A percentile compares a stretch with the other conserved stretches of the same genome.
Conservation (phyloP, 169 alveolate species). For the Plasmodium berghei region DNA sequence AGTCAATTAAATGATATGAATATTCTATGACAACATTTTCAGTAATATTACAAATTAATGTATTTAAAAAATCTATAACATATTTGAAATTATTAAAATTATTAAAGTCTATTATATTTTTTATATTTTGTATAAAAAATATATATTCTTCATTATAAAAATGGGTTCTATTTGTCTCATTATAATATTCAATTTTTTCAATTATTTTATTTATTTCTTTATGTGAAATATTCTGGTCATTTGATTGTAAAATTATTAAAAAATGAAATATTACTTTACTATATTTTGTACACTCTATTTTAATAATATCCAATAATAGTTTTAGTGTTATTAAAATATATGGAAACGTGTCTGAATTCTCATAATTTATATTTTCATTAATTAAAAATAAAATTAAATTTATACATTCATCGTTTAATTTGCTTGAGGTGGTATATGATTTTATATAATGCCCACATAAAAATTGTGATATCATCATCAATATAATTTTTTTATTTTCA, state of each 20-base stretch:
- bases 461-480: constrained; percentile 56
- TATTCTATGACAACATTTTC: constrained; percentile 30
- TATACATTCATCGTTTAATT: constrained; percentile 24
- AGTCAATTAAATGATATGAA: constrained; percentile 17
- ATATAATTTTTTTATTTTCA: constrained; percentile 48
- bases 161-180: constrained; percentile 18
- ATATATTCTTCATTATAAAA: constrained; percentile 52
- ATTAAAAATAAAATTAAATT: constrained; percentile 59
- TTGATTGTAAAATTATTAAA: constrained; percentile 43
- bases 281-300: constrained; percentile 54
- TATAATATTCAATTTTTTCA: constrained; percentile 38
- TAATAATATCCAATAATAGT: constrained; percentile 30
- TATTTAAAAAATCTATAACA: constrained; percentile 32
- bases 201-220: constrained; percentile 33
- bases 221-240: constrained; percentile 22
- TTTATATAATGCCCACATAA: constrained; percentile 32
- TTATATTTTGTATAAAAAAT: constrained; percentile 19
- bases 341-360: constrained; percentile 33
- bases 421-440: background rate
- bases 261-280: constrained; percentile 56
- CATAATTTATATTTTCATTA: constrained; percentile 60
- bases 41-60: constrained; percentile 45
- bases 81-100: constrained; percentile 55
- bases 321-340: constrained; percentile 34
- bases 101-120: constrained; percentile 32